Base-by-base conservation (phyloP, 129 eudicot genomes). In the Solidago caesia region DNA sequence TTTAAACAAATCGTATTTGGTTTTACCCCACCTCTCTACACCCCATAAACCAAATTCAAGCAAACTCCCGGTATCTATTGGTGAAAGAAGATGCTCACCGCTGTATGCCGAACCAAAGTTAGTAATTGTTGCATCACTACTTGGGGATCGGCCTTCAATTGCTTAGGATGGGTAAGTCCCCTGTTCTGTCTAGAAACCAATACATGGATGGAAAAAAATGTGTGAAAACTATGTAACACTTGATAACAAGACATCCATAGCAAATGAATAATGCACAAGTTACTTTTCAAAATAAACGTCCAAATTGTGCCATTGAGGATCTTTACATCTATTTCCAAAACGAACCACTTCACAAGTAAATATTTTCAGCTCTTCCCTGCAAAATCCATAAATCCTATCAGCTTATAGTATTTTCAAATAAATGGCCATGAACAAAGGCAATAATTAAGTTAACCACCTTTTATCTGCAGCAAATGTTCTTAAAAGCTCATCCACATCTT, bases 231-330 rank as follows among this genome's bases (percentile, higher is more conserved):
- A 71, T 7, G 64, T 76, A 46, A 65, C n/a, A 42, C 21, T 41
- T 15, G 44, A 68, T 56, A 39, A 45, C 29, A 80, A 75, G 27
- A 73, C 55, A 29, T 55, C 6, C 5, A 56, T n/a, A 5, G n/a
- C 16, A 44, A 12, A 62, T 58, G 5, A 75, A 66, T 59, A 69
- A 15, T 52, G 48, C 57, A 7, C 49, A 64, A 64, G 59, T 85
- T 89, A 92, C 98, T 90, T 92, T 81, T 87, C 87, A 81, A 92
- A 92, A 81, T 84, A 92, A 64, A 90, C 94, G 66, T 92, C 96
- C 91, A 92, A 80, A 82, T 92, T 86, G 87, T 92, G 98, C 98
- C 98, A 92, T 74, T 88, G 98, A 83, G 98, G 88, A 84, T 92
- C 98, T 89, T 88, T 90, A 89, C 98, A 92, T 44, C 86, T 81